Evolutionary conservation across 148 eudicot species (phyloP), one percentile per base, ranked within the genome.

Genomic region (Tetragonia tetragonoides): DNA sequence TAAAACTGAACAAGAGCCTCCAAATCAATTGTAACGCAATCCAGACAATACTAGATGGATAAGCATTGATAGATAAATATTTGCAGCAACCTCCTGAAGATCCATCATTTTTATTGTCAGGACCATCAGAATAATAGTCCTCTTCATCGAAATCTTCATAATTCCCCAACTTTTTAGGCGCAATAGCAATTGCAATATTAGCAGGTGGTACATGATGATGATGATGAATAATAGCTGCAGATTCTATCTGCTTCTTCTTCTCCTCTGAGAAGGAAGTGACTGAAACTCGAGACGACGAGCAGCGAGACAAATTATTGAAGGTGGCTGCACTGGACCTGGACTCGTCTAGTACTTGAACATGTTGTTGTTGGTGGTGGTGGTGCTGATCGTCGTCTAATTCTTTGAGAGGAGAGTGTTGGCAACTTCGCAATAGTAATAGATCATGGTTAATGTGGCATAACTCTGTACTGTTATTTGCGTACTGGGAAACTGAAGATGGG

Each of bases 1-100:
- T 76, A 64, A 90, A 79, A 70, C 98, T 91, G 28, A 89, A 60
- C 20, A 86, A 18, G 70, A 90, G n/a, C 81, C 98, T 87, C 94
- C 93, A 91, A 34, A 74, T 3, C 24, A 93, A 46, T 79, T 93
- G 98, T 72, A 93, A n/a, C 77, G 66, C 77, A 37, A 87, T 80
- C 98, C 98, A 93, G 64, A 72, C 65, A 38, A 49, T 75, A 3
- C 89, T 78, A 44, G 63, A 54, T 16, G 84, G 70, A 10, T 87
- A 90, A 10, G 90, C 76, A 5, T 77, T 76, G 40, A 91, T 90
- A 0, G 91, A 84, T 1, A 91, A 83, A 56, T 87, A 91, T 66
- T 83, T 79, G 79, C 84, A 39, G 86, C 85, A 86, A n/a, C 83
- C n/a, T n/a, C n/a, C n/a, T n/a, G n/a, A n/a, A n/a, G n/a, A 81